Evolutionary conservation across 306 rosid genomes (phyloP), one percentile per base, ranked within the genome.

Genomic region (Castanea crenata): DNA sequence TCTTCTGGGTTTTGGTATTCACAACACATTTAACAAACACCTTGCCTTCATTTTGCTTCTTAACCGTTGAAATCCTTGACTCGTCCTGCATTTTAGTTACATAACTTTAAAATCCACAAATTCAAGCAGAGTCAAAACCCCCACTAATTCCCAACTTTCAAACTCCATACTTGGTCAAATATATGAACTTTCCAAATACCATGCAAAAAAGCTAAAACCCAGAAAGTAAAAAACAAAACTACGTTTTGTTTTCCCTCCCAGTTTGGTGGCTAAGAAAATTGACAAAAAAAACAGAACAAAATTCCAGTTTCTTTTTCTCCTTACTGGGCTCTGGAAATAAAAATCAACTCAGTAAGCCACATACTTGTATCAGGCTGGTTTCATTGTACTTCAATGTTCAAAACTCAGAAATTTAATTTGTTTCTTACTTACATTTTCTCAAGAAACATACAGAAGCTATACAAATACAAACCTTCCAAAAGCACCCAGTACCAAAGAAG

Each of bases 1-100:
- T 74, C 56, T 86, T 78, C 49, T 81, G 77, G 31, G 76, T 51
- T 59, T 79, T 84, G 54, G 85, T 31, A 69, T 79, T 90, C 76
- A 81, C 72, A 0, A 85, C 87, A 89, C 97, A 90, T 83, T 84
- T 91, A 55, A 88, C 89, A 89, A 75, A 83, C 62, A 74, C 57
- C 77, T 85, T 91, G 83, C 80, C 79, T 80, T 73, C 81, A 59
- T 29, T 81, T 76, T 73, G 76, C 86, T 82, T 92, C 75, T 82
- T 77, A 62, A 52, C 44, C 81, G 64, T 79, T 5, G 68, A 68
- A 74, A 15, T 38, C 71, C 69, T 78, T 32, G 62, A 25, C 62
- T 76, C 77, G 11, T 78, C 89, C 91, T 84, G 75, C 69, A 84
- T 59, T 27, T 23, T 27, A 11, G 1, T 3, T 2, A 41, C 11